Base-by-base conservation (phyloP, 768 basidiomycete genomes). In the Lentinula edodes region DNA sequence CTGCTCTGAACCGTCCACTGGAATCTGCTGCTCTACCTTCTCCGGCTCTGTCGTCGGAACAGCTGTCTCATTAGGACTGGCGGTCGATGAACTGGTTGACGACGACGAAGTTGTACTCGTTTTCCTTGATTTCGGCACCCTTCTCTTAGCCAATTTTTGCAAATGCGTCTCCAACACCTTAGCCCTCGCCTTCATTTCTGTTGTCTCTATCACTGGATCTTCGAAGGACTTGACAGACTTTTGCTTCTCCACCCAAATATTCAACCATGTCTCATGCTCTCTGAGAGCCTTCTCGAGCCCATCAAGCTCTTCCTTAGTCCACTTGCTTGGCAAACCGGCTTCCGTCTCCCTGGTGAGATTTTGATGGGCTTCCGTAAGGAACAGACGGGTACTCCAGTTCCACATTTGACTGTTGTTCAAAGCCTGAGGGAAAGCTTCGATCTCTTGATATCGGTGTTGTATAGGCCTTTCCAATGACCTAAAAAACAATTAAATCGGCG, bases 341-440 rank as follows among this genome's bases (percentile, higher is more conserved):
- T 80, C 78, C 13, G 79, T 74, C 65, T 91, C 90, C 3, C 75
- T 73, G 2, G 91, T 91, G 48, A 90, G 74, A 72, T 96, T 95
- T 61, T 79, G 70, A 6, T 80, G 79, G 23, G 95, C 95, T 58
- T 93, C 90, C 0, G 80, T 75, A 34, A 97, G 81, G 88, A 98
- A 99, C n/a, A 91, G 72, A 15, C 81, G 87, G 62, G 85, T 90
- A 73, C 81, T 88, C 91, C 85, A 99, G 75, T 86, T 93, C 90
- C 86, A 89, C 84, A 86, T 89, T 71, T 91, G 90, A 61, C 84
- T 87, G 74, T 82, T 88, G 69, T 93, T 90, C 59, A 98, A 79
- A 1, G 88, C 86, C 64, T 85, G 82, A 3, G 91, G 90, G 74
- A 97, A 94, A 34, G 86, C 86, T 65, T 90, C 85, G 51, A 91